Evolutionary conservation across 768 basidiomycete species (phyloP), one percentile per base, ranked within the genome.

Genomic region (Panaeolus papilionaceus): DNA sequence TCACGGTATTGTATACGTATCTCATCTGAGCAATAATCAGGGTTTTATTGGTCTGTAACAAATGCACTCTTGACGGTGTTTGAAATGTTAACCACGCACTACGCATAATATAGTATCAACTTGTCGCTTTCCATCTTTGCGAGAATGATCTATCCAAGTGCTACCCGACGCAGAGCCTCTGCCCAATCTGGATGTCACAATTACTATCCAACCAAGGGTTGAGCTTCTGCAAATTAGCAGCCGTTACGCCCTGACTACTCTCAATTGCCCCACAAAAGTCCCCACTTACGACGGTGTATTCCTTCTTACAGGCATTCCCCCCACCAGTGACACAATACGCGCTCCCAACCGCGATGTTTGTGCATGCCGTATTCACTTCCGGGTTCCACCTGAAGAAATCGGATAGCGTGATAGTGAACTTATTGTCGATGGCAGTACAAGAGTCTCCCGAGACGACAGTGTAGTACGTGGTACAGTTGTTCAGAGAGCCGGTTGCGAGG

Each of bases 311-410:
- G n/a, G 65, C 42, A 38, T 39, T 47, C 10, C 42, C 42, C 42
- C 42, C 42, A 42, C 42, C 42, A 42, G 42, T 4, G 42, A 51
- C 68, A 38, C 70, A 68, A 39, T 69, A 71, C 64, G 66, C 69
- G 3, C 51, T 12, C 4, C 67, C 68, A n/a, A 61, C n/a, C 23
- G 61, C 26, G 14, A 70, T 38, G 47, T 71, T 71, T 10, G 70
- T 67, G 45, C 74, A 75, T 33, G 63, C 63, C 6, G 51, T 58
- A 47, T 69, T 73, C 45, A 75, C 40, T 33, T 72, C 74, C 5
- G 75, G 74, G 51, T 76, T 76, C 72, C 63, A 72, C 7, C 62
- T 4, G n/a, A 38, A 40, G 42, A 75, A 67, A 11, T 68, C 38
- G 1, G 70, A 28, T 63, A 64, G 49, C 20, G 61, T 63, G 62